A percentile compares a stretch with the other conserved stretches of the same genome.
phyloP scores from a whole-genome alignment of 2,329 filamentous ascomycete species.

The Alternaria postmessia region DNA sequence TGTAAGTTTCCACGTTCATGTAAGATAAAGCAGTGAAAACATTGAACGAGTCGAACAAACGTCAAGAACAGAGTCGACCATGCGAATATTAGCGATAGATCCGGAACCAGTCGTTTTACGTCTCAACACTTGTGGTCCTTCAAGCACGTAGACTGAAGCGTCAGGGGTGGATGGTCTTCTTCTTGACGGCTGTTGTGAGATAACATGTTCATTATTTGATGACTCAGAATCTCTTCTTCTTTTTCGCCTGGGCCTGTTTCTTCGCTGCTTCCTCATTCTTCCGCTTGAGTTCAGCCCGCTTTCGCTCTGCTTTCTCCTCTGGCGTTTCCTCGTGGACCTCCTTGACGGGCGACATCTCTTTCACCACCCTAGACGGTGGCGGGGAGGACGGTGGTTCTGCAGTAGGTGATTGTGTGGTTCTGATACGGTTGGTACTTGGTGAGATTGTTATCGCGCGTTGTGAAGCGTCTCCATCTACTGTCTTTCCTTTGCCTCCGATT shows the following conservation, averaged over 20 bases:
- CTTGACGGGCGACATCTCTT: constrained; percentile 20
- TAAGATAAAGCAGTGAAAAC: not conserved
- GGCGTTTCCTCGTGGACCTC: constrained; percentile 50
- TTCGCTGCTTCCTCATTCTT: constrained; percentile 62
- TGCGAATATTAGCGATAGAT: not conserved
- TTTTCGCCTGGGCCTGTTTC: constrained; percentile 55
- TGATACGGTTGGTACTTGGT: constrained; percentile 11
- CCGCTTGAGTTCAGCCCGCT: constrained; percentile 64
- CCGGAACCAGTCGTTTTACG: too few species aligned
- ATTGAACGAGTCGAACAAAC: not conserved
- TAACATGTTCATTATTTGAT: not conserved
- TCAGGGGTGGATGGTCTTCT: too few species aligned
- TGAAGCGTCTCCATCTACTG: constrained; percentile 9
- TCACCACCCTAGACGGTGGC: not conserved
- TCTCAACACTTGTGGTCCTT: not conserved
- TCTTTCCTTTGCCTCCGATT: constrained; percentile 44
- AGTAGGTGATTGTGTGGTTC: constrained; percentile 17
- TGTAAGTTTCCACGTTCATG: not conserved
- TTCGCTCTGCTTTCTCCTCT: constrained; percentile 63
- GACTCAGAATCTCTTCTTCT: constrained; percentile 45
- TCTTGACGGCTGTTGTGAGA: not conserved
- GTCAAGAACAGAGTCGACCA: not conserved
- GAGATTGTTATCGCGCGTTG: constrained; percentile 6
- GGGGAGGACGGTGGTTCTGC: constrained; percentile 21
- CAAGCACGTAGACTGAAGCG: not conserved